Base-by-base conservation (phyloP, 768 basidiomycete species). In the Antrodiella citrinella region DNA sequence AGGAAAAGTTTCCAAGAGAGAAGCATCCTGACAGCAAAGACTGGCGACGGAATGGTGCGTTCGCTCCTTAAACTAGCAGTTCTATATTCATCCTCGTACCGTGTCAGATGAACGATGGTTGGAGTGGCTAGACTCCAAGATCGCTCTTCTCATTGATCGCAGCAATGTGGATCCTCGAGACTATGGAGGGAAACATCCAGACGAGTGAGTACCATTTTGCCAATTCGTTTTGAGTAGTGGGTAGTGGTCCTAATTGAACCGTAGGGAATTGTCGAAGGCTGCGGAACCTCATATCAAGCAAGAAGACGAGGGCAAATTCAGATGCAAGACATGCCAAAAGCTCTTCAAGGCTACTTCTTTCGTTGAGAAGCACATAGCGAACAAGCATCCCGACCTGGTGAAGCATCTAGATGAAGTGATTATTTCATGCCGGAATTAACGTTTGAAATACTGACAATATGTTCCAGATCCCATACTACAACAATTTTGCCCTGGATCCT, bases 291-390 rank as follows among this genome's bases (percentile, higher is more conserved):
- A 76, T 64, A 79, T 98, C 65, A 94, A 94, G 69, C 88, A 92
- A 64, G 95, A 98, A 67, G 95, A 97, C 57, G 91, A 95, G 67
- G 90, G 86, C 60, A 98, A 96, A 65, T 98, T 89, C 71, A 78
- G 96, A 55, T 99, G 96, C 72, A 95, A 91, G 72, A 84, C 84
- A 23, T 99, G 96, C 67, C 85, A 84, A 68, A 99, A 99, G 72
- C 75, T 98, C 19, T 99, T 99, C 83, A 94, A 94, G 66, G 96
- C 93, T 3, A 86, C 89, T 26, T 82, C 93, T 21, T 99, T 97
- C 68, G 89, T 98, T 44, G 91, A 95, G 70, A 98, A 98, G 74
- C 96, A 99, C 65, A 84, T 99, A 53, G 80, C 84, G 11, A 91
- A 94, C 65, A 98, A 98, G 65, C 96, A 99, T 64, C 72, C 86